Evolutionary conservation across 176 grass and related monocot species (phyloP).

Genomic region (Tuctoria greenei): DNA sequence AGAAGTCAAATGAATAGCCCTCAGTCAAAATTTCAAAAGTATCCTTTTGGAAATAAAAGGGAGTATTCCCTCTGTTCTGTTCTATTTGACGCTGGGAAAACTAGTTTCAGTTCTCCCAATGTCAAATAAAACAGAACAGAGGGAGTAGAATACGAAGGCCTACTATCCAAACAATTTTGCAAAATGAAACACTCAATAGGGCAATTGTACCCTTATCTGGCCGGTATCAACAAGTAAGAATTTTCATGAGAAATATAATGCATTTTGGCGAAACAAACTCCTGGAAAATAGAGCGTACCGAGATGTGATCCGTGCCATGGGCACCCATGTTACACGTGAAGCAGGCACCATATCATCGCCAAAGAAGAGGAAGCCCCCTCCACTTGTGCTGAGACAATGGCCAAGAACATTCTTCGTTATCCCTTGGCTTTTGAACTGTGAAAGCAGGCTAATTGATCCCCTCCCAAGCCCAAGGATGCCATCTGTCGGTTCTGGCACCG

Average conservation of each 20-base stretch:
- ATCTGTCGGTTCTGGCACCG: constrained; percentile 37
- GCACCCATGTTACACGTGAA: constrained; percentile 58
- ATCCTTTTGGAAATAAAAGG: background rate
- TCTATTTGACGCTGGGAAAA: no score
- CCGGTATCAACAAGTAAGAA: background rate
- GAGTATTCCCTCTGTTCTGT: no score
- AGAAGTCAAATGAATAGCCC: background rate
- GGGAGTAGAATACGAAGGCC: background rate
- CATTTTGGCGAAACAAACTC: background rate
- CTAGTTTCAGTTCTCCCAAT: no score
- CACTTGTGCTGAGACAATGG: constrained; percentile 71
- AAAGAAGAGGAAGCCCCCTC: constrained; percentile 82
- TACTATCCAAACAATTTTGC: background rate
- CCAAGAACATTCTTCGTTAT: constrained; percentile 80
- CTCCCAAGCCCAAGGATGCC: constrained; percentile 81
- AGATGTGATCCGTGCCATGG: constrained; percentile 49
- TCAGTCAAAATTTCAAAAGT: no score
- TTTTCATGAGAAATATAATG: background rate
- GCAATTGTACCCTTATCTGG: background rate
- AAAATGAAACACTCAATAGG: background rate
- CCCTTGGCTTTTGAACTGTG: constrained; percentile 80
- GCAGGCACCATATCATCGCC: constrained; percentile 74
- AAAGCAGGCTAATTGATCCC: constrained; percentile 66
- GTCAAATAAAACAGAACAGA: no score
- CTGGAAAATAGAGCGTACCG: constrained; percentile 41